Evolutionary conservation across 2,329 filamentous ascomycete species (phyloP).

Genomic region (Diaporthe sp.): DNA sequence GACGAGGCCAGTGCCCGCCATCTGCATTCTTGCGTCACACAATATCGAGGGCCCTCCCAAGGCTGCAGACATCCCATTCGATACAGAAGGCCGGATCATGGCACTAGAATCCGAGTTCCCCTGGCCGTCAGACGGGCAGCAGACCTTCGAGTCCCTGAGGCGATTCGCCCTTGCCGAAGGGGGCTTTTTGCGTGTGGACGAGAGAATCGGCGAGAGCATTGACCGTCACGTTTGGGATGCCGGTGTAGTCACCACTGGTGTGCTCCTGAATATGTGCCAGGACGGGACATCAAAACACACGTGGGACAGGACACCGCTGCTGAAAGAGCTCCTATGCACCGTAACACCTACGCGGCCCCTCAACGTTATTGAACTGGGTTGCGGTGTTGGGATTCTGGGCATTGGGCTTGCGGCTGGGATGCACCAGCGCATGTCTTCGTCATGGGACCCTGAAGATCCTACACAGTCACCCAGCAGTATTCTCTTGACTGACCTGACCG

Average conservation of each 20-base stretch:
- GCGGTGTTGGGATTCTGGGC: constrained; percentile 69
- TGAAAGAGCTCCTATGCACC: constrained; percentile 50
- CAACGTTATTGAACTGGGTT: constrained; percentile 68
- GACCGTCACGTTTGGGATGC: constrained; percentile 73
- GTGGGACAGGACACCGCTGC: constrained; percentile 41
- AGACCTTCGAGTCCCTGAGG: constrained; percentile 49
- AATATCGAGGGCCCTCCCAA: constrained; percentile 34
- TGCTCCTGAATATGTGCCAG: constrained; percentile 42
- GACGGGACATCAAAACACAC: not conserved
- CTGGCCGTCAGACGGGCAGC: constrained; percentile 9
- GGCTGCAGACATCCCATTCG: constrained; percentile 46
- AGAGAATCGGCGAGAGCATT: constrained; percentile 72
- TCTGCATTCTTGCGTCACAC: constrained; percentile 47
- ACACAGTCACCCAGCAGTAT: constrained; percentile 49
- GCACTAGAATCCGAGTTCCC: constrained; percentile 57
- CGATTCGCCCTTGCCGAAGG: constrained; percentile 53
- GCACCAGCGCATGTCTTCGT: constrained; percentile 40
- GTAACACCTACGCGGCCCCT: constrained; percentile 45
- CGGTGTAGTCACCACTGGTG: constrained; percentile 61
- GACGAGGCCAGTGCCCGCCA: constrained; percentile 39
- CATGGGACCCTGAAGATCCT: not conserved
- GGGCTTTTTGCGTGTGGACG: constrained; percentile 55
- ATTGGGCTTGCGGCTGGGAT: constrained; percentile 58
- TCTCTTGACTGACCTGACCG: constrained; percentile 69
- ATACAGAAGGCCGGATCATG: constrained; percentile 56